phyloP scores from a whole-genome alignment of 495 filamentous ascomycete genomes.

The Cercophora newfieldiana region DNA sequence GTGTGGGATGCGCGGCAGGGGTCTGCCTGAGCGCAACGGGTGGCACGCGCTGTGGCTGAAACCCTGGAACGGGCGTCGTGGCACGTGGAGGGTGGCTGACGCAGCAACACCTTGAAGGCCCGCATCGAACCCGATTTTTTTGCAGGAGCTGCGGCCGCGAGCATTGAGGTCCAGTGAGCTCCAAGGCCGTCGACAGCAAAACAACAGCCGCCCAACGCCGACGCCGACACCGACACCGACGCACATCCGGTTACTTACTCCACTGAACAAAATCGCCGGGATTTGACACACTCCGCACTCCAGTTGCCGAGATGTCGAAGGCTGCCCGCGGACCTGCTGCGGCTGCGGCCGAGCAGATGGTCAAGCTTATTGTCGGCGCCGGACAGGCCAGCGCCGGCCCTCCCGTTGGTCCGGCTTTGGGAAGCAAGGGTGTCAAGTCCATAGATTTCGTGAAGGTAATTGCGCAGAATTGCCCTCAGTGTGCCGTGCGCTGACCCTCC shows the following conservation, averaged over 20 bases:
- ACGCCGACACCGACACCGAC: not conserved
- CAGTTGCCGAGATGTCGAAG: conserved; percentile 68
- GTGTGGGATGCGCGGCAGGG: conserved; percentile 11
- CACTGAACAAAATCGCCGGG: not conserved
- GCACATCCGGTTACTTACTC: not conserved
- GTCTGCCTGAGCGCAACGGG: conserved; percentile 5
- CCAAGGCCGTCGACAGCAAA: not conserved
- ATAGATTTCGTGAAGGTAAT: conserved; percentile 99
- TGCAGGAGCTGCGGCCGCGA: not conserved
- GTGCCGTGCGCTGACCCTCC: conserved; percentile 1
- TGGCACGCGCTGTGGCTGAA: not conserved
- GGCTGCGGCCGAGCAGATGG: conserved; percentile 66
- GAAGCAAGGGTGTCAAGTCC: conserved; percentile 96
- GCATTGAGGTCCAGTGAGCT: not conserved
- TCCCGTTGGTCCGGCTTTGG: conserved; percentile 95
- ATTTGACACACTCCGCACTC: not conserved
- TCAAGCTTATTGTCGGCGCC: conserved; percentile 97
- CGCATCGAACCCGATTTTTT: not conserved
- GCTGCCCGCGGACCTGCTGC: conserved; percentile 45
- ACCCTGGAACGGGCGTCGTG: not conserved
- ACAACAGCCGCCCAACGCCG: not conserved
- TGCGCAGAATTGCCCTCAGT: not conserved
- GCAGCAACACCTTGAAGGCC: not conserved
- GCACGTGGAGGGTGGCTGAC: not conserved
- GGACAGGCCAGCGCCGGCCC: conserved; percentile 96